Conservation (phyloP, 1,284 basidiomycete species). For the Ganoderma lingzhi region DNA sequence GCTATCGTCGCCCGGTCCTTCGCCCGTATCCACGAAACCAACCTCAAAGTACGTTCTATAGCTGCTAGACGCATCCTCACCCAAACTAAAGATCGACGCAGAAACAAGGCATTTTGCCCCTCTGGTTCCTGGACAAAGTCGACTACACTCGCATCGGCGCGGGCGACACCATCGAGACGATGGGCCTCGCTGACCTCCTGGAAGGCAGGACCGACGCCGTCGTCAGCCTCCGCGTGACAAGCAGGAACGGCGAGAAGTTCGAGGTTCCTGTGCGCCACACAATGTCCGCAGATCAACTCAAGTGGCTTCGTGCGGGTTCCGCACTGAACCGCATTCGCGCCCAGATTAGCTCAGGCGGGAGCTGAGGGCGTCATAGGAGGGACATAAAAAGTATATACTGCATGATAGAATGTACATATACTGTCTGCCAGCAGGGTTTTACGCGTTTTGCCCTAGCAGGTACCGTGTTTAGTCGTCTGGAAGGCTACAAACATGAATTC, state of each 20-base stretch:
- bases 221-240: constrained; percentile 78
- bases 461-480: neutral
- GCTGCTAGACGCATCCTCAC: neutral
- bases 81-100: constrained; percentile 41
- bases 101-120: constrained; percentile 95
- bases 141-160: constrained; percentile 88
- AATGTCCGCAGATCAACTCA: constrained; percentile 88
- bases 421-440: neutral
- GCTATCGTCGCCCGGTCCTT: constrained; percentile 93
- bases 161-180: constrained; percentile 74
- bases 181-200: constrained; percentile 64
- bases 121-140: constrained; percentile 89
- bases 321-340: constrained; percentile 87
- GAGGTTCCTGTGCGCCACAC: constrained; percentile 85
- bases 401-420: constrained; percentile 1
- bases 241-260: constrained; percentile 58
- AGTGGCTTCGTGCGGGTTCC: constrained; percentile 87
- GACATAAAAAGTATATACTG: constrained; percentile 19
- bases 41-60: constrained; percentile 76
- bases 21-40: constrained; percentile 98
- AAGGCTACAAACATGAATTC: too few species aligned
- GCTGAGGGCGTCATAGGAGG: neutral
- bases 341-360: constrained; percentile 43
- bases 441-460: too few species aligned
- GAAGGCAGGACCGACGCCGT: constrained; percentile 58